A percentile compares a stretch with the other conserved stretches of the same genome.
phyloP scores from a whole-genome alignment of 2,329 filamentous ascomycete genomes.

The Aspergillus neoniger region DNA sequence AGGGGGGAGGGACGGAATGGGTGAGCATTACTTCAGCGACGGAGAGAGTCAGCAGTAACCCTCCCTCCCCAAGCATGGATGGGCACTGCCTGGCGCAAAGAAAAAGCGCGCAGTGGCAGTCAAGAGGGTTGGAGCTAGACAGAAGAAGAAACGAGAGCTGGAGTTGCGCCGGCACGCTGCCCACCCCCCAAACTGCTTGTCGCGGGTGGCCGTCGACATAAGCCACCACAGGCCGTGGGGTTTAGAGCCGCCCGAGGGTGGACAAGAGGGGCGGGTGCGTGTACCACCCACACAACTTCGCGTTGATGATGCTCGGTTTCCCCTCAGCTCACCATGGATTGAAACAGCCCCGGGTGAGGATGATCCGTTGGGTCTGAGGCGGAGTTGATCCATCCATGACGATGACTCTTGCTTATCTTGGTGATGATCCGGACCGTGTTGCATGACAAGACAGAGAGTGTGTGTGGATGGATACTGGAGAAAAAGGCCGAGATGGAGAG shows the following conservation, averaged over 20 bases:
- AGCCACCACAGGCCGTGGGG: background rate
- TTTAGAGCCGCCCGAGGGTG: background rate
- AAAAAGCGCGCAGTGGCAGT: conserved; percentile 9
- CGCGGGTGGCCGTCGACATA: background rate
- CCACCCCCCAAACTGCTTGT: background rate
- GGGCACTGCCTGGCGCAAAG: conserved; percentile 33
- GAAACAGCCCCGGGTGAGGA: conserved; percentile 10
- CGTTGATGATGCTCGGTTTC: background rate
- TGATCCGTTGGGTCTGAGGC: background rate
- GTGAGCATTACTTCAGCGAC: conserved; percentile 56
- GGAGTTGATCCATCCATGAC: background rate
- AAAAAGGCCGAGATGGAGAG: background rate
- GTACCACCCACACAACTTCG: background rate
- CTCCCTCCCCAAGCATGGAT: conserved; percentile 10
- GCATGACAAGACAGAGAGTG: background rate
- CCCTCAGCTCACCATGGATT: conserved; percentile 1
- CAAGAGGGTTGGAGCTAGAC: conserved; percentile 1
- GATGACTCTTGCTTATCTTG: background rate
- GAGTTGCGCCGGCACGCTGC: background rate
- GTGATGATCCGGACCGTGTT: background rate
- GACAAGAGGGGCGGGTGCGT: background rate
- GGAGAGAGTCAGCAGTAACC: conserved; percentile 34
- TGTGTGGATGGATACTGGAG: background rate
- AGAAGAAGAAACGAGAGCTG: conserved; percentile 23
- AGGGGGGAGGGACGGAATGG: conserved; percentile 12